Percentiles rank a stretch among this genome's conserved stretches.
phyloP scores from a whole-genome alignment of 176 grass and related monocot species.

The Cenchrus fungigraminus region DNA sequence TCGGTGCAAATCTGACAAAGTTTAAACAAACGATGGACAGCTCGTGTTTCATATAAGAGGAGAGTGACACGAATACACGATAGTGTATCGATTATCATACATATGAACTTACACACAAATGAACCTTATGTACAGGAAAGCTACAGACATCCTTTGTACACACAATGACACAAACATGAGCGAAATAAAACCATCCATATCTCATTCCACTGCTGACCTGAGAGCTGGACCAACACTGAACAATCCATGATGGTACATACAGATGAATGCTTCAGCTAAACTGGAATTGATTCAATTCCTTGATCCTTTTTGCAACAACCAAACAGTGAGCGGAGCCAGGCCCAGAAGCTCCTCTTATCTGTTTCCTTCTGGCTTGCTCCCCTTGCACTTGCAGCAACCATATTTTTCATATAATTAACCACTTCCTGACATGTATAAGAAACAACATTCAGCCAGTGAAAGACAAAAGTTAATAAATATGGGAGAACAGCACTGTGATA shows the following conservation, averaged over 20 bases:
- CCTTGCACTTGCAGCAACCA: conserved; percentile 51
- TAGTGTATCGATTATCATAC: conserved; percentile 22
- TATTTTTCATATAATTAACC: conserved; percentile 80
- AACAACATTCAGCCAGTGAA: conserved; percentile 33
- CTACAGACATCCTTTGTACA: conserved; percentile 6
- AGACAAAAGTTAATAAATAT: not conserved
- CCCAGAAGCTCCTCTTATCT: conserved; percentile 55
- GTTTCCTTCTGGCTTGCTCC: conserved; percentile 48
- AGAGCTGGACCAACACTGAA: conserved; percentile 20
- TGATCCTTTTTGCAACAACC: conserved; percentile 53
- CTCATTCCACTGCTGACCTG: conserved; percentile 8
- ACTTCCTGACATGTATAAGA: conserved; percentile 56
- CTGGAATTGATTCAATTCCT: conserved; percentile 34
- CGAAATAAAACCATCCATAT: conserved; percentile 2
- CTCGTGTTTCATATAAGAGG: not conserved
- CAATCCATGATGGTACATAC: conserved; percentile 31
- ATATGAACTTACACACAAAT: conserved; percentile 40
- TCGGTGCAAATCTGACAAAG: not conserved
- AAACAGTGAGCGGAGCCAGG: conserved; percentile 74
- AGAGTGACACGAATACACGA: not conserved
- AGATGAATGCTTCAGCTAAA: conserved; percentile 49
- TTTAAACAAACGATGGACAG: not conserved
- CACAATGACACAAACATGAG: conserved; percentile 24
- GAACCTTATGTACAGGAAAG: conserved; percentile 36
- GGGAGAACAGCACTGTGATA: conserved; percentile 20